Conservation (phyloP, 2,329 filamentous ascomycete species). For the Pseudopithomyces maydicus region DNA sequence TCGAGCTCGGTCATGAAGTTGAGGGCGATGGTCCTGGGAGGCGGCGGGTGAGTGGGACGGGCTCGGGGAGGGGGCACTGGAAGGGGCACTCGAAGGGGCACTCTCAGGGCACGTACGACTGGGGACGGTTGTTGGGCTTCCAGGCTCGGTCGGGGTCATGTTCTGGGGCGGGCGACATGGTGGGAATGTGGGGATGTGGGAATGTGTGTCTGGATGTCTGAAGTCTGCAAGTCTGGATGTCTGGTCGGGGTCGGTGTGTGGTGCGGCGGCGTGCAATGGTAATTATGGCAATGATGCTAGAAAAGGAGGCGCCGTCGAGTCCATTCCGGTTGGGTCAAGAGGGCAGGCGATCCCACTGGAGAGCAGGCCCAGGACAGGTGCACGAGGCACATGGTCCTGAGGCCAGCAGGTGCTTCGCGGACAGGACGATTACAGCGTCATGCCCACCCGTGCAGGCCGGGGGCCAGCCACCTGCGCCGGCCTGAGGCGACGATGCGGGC, state of each 20-base stretch:
- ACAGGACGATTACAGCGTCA: no score
- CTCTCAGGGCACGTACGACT: slow-evolving; percentile 74
- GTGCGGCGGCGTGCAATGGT: slow-evolving; percentile 22
- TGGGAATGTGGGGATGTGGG: slow-evolving; percentile 24
- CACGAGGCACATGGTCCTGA: background rate
- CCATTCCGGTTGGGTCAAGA: slow-evolving; percentile 11
- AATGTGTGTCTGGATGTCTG: no score
- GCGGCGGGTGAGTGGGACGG: slow-evolving; percentile 27
- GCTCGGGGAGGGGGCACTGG: slow-evolving; percentile 22
- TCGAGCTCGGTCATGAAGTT: slow-evolving; percentile 86
- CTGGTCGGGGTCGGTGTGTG: slow-evolving; percentile 17
- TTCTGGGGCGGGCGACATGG: no score
- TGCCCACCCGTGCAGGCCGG: no score
- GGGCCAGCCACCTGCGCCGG: no score
- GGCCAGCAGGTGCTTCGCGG: background rate
- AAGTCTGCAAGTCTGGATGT: slow-evolving; percentile 1
- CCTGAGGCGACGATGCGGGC: no score
- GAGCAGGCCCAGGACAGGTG: background rate
- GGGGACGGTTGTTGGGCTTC: slow-evolving; percentile 80
- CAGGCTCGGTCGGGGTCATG: slow-evolving; percentile 71
- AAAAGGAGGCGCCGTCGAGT: slow-evolving; percentile 32
- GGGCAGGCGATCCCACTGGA: slow-evolving; percentile 7
- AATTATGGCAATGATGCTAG: slow-evolving; percentile 19
- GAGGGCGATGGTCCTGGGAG: slow-evolving; percentile 77
- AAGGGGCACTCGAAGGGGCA: no score